Conservation (phyloP, 495 filamentous ascomycete species). For the Penicillium roqueforti region DNA sequence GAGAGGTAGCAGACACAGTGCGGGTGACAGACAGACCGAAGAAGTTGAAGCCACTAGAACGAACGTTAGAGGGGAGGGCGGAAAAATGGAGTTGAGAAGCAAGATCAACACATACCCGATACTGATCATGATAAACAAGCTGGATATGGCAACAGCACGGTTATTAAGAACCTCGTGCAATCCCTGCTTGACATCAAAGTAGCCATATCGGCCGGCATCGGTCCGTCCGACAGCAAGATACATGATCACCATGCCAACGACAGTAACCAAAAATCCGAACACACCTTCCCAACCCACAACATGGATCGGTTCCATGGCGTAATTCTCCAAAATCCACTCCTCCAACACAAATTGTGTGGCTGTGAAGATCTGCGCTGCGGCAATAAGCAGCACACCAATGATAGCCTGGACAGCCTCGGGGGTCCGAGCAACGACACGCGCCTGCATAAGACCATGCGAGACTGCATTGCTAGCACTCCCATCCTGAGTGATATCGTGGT, state of each 20-base stretch:
- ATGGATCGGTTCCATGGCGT: conserved; percentile 79
- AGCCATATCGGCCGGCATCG: conserved; percentile 68
- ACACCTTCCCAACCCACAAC: conserved; percentile 96
- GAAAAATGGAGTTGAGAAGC: background rate
- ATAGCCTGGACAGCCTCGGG: conserved; percentile 66
- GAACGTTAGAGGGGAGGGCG: conserved; percentile 3
- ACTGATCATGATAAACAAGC: conserved; percentile 88
- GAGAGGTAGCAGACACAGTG: conserved; percentile 80
- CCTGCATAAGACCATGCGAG: conserved; percentile 22
- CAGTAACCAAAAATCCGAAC: conserved; percentile 84
- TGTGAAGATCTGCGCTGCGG: conserved; percentile 92
- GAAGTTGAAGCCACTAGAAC: conserved; percentile 86
- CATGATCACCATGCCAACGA: conserved; percentile 72
- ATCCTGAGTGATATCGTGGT: conserved; percentile 38
- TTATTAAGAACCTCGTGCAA: conserved; percentile 71
- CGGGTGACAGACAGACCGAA: conserved; percentile 93
- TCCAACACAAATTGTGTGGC: conserved; percentile 94
- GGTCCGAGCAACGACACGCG: conserved; percentile 33
- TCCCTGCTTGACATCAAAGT: conserved; percentile 85
- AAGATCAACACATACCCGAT: conserved; percentile 66
- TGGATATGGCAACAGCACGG: conserved; percentile 64
- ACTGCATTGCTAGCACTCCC: conserved; percentile 22
- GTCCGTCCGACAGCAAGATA: conserved; percentile 73
- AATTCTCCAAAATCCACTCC: conserved; percentile 89
- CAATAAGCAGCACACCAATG: conserved; percentile 83